A percentile compares a stretch with the other conserved stretches of the same genome.
These are phyloP conservation scores for Rosa lucieae DNA, from an alignment of 306 rosid species.

Conservation along the genomic window DNA sequence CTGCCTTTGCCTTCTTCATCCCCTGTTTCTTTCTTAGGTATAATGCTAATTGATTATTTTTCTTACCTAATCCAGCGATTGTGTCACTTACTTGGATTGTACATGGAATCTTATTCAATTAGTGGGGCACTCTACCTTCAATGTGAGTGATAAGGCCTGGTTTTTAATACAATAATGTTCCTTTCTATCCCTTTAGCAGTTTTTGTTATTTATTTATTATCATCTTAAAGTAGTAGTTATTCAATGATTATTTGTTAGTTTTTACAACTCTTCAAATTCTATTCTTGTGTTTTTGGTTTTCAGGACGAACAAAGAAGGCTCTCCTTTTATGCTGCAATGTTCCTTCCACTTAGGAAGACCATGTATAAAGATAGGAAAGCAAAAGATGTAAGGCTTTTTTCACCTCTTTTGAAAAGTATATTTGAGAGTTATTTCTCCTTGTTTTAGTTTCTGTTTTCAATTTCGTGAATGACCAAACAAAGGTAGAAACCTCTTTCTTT, in stretches of 20 bases:
- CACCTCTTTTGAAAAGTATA: neutral
- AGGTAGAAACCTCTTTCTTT: neutral
- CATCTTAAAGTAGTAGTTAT: no score
- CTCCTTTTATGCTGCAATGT: slow-evolving; percentile 63
- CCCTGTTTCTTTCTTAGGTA: neutral
- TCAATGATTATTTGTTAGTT: no score
- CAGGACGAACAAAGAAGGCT: slow-evolving; percentile 86
- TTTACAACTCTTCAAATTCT: no score
- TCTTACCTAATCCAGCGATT: slow-evolving; percentile 44
- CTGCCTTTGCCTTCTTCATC: neutral
- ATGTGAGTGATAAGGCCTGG: slow-evolving; percentile 48
- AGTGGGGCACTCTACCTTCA: slow-evolving; percentile 54
- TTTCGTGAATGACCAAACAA: neutral
- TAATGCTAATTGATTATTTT: neutral
- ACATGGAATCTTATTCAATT: slow-evolving; percentile 64
- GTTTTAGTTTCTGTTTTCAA: neutral
- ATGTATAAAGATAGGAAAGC: slow-evolving; percentile 61
- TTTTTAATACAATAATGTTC: neutral
- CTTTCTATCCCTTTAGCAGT: neutral
- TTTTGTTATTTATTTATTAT: neutral
- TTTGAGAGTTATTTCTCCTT: neutral
- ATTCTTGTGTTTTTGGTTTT: slow-evolving; percentile 14
- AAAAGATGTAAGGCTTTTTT: slow-evolving; percentile 50
- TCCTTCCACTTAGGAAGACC: slow-evolving; percentile 71
- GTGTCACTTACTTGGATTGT: slow-evolving; percentile 57